Percentiles rank a stretch among this genome's conserved stretches.
Conservation (phyloP, 768 basidiomycete genomes). For the Exidia glandulosa region DNA sequence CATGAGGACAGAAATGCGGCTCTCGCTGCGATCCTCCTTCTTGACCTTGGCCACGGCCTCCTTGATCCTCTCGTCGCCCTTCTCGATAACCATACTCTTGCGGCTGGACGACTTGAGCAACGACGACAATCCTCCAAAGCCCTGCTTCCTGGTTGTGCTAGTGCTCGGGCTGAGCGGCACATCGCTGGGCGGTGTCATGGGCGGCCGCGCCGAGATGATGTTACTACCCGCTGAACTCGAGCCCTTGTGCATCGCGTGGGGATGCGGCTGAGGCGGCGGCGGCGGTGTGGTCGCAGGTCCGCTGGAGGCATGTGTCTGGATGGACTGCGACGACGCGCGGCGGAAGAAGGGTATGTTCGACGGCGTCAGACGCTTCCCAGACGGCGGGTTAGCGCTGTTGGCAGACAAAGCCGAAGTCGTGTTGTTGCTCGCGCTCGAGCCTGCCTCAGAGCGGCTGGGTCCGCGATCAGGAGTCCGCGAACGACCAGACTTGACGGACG, state of each 20-base stretch:
- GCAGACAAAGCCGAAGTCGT: slow-evolving; percentile 44
- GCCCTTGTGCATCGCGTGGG: background rate
- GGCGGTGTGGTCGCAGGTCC: slow-evolving; percentile 35
- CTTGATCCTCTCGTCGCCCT: slow-evolving; percentile 27
- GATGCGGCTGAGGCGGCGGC: slow-evolving; percentile 29
- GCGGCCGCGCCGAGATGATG: background rate
- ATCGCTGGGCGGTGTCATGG: background rate
- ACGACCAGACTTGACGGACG: background rate
- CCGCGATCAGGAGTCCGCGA: slow-evolving; percentile 58
- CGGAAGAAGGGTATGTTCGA: slow-evolving; percentile 93
- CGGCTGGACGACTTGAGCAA: slow-evolving; percentile 73
- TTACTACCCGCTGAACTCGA: background rate
- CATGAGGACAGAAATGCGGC: slow-evolving; percentile 79
- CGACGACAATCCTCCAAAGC: slow-evolving; percentile 57
- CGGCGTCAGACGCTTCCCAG: slow-evolving; percentile 71
- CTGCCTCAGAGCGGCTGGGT: slow-evolving; percentile 60
- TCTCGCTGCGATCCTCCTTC: slow-evolving; percentile 73
- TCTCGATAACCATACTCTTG: slow-evolving; percentile 62
- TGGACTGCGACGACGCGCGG: slow-evolving; percentile 80
- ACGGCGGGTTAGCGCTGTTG: slow-evolving; percentile 48
- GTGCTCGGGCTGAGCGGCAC: background rate
- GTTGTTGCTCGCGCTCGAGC: slow-evolving; percentile 62
- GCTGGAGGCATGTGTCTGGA: slow-evolving; percentile 32
- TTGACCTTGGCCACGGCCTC: slow-evolving; percentile 35
- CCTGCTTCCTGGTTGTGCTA: slow-evolving; percentile 57